A percentile compares a stretch with the other conserved stretches of the same genome.
phyloP scores from a whole-genome alignment of 257 asterid species.

The Oldenlandia corymbosa region DNA sequence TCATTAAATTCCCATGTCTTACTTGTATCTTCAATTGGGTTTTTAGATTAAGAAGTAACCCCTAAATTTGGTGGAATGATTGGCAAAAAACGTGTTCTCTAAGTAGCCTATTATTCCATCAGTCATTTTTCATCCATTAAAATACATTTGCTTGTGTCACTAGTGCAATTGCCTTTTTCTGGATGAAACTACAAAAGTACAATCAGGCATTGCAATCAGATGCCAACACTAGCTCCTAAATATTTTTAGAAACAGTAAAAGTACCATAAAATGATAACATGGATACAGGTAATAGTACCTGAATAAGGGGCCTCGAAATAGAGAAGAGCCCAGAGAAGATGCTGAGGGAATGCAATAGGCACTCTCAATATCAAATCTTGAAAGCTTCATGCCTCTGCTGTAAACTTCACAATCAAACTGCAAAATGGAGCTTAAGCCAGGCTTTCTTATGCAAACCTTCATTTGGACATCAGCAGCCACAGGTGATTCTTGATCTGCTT shows the following conservation, averaged over 20 bases:
- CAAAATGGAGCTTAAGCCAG: slow-evolving; percentile 67
- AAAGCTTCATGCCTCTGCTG: slow-evolving; percentile 27
- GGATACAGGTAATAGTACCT: slow-evolving; percentile 38
- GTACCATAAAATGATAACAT: slow-evolving; percentile 1
- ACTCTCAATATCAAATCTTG: slow-evolving; percentile 43
- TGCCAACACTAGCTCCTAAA: not conserved
- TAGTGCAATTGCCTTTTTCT: not conserved
- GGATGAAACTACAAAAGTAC: not conserved
- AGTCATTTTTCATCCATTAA: not conserved
- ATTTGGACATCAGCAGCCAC: slow-evolving; percentile 45
- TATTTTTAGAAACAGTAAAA: not conserved
- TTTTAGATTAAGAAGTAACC: not conserved
- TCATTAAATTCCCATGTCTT: no score
- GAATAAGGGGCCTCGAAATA: slow-evolving; percentile 54
- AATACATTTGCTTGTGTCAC: not conserved
- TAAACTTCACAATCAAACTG: slow-evolving; percentile 75
- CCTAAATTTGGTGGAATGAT: not conserved
- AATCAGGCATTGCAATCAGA: not conserved
- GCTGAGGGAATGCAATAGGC: slow-evolving; percentile 50
- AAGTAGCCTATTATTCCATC: no score
- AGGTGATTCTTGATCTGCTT: slow-evolving; percentile 28
- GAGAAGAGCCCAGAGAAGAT: slow-evolving; percentile 34
- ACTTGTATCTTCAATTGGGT: not conserved
- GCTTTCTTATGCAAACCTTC: slow-evolving; percentile 82
- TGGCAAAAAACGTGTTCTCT: no score